phyloP scores from a whole-genome alignment of 2,329 filamentous ascomycete species.

The Myriangium duriaei region DNA sequence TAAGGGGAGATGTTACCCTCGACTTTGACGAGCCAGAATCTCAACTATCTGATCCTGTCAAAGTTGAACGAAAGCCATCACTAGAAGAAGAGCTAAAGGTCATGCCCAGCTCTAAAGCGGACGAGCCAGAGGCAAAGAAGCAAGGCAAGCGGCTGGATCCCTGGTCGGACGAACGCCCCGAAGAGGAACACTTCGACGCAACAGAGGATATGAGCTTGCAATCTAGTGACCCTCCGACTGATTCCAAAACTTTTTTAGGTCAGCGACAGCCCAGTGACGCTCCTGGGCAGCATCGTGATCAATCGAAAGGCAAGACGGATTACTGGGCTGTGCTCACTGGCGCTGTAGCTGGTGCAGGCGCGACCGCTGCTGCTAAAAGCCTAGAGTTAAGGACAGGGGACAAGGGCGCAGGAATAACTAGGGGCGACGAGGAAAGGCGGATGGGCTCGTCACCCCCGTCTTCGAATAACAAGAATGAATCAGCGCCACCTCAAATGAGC shows the following conservation, averaged over 20 bases:
- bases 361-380: constrained; percentile 4
- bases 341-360: constrained; percentile 6
- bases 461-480: too few species aligned
- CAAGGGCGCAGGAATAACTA: too few species aligned
- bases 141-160: constrained; percentile 5
- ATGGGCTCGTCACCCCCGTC: too few species aligned
- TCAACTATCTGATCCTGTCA: background rate
- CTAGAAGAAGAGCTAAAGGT: too few species aligned
- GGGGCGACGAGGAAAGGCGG: too few species aligned
- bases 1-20: too few species aligned
- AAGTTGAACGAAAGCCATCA: too few species aligned
- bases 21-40: background rate
- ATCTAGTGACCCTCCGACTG: background rate
- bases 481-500: too few species aligned
- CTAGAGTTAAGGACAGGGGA: background rate
- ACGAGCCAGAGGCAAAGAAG: constrained; percentile 6
- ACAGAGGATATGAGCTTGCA: background rate
- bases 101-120: too few species aligned
- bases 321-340: constrained; percentile 5
- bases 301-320: background rate
- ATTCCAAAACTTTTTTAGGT: background rate
- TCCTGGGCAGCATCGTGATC: background rate
- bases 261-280: background rate
- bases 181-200: background rate
- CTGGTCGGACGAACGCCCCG: constrained; percentile 3